These are phyloP conservation scores for Lactuca saligna DNA, from an alignment of 129 eudicot genomes.

Conservation along the genomic window DNA sequence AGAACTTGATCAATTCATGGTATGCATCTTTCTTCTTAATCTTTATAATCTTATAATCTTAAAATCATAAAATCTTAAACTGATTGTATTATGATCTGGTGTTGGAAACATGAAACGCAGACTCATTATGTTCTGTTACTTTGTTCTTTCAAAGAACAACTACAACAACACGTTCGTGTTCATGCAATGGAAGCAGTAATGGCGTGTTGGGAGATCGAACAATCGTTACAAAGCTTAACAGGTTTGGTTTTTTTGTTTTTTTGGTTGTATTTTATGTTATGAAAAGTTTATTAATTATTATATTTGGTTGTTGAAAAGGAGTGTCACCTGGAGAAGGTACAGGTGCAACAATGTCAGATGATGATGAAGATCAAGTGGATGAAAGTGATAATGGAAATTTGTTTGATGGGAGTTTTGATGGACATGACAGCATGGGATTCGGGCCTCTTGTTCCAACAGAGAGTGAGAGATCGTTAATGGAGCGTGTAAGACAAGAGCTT, in stretches of 20 bases:
- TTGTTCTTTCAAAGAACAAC: conserved; percentile 85
- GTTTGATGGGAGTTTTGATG: conserved; percentile 83
- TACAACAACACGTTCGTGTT: conserved; percentile 88
- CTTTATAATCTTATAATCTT: not conserved
- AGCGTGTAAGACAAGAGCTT: conserved; percentile 82
- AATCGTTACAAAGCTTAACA: conserved; percentile 82
- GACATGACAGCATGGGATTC: conserved; percentile 74
- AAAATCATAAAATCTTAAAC: not conserved
- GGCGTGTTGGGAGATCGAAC: conserved; percentile 97
- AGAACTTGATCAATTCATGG: conserved; percentile 92
- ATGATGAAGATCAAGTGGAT: conserved; percentile 69
- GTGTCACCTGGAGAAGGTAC: conserved; percentile 93
- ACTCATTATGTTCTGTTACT: conserved; percentile 84
- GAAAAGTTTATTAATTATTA: not conserved
- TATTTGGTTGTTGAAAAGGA: conserved; percentile 37
- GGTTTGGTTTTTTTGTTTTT: conserved; percentile 33
- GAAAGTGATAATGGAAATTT: conserved; percentile 72
- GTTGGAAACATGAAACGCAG: conserved; percentile 30
- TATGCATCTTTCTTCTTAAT: conserved; percentile 13
- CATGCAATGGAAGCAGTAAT: conserved; percentile 98
- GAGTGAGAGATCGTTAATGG: conserved; percentile 84
- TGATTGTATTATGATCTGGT: not conserved
- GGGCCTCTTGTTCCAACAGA: conserved; percentile 88
- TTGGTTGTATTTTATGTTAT: not conserved
- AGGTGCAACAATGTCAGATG: conserved; percentile 95